Evolutionary conservation across 805 yeast genomes (phyloP), one percentile per base, ranked within the genome.

Genomic region (Lipomyces kockii): DNA sequence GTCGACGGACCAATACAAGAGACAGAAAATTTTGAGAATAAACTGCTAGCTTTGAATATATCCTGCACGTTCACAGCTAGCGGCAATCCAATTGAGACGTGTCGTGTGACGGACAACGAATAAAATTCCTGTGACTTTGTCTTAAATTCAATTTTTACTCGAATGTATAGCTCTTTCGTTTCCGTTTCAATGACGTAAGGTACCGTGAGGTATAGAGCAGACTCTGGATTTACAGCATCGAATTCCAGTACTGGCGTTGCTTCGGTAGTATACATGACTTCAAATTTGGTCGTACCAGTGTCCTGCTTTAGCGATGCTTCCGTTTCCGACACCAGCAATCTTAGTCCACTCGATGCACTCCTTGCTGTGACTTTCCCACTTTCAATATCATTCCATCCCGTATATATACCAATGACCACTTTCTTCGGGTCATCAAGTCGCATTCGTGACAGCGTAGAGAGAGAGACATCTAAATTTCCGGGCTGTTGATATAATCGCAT

Each of bases 21-120:
- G 57, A 91, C 82, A 14, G 89, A 85, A 74, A 89, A 91, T 72
- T 87, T 89, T 4, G 92, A 86, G 70, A 85, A 88, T 0, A 91
- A 78, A 35, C 81, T 78, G 20, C 83, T 76, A 2, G 84, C 76
- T 70, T 86, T 85, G 80, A 90, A 90, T 11, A 88, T 86, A 75
- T 91, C 97, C 73, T 90, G 94, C 1, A 90, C 96, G 2, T 91
- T 87, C 0, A 90, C 95, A 0, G 92, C 88, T 7, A 90, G 79
- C 4, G 85, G 81, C 51, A 91, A 79, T 0, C 85, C 77, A 20
- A 68, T 58, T 12, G 70, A 60, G n/a, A 61, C 56, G 29, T 58
- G 61, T 11, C 64, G 65, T 6, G 63, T 20, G 7, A 56, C 68
- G 5, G 70, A 61, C 70, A 60, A 75, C 22, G 60, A 75, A 71